Evolutionary conservation across 75 land plant genomes (phyloP), one percentile per base, ranked within the genome.

Genomic region (Azolla pinnata): DNA sequence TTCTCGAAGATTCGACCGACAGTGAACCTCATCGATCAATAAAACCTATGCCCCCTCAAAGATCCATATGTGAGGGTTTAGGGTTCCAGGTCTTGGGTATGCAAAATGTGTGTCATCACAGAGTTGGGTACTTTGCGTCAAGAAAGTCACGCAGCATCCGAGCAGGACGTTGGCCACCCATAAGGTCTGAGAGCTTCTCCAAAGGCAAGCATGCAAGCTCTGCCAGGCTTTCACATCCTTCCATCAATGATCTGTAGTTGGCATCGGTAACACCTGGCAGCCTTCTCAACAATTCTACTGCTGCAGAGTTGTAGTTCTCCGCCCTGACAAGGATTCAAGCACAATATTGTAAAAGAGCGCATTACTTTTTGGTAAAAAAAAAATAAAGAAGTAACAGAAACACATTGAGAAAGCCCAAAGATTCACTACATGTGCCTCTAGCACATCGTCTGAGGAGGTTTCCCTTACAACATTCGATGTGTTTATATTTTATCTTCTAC

Each of bases 211-310:
- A 75, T 9, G 96, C 83, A 29, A 95, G 81, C 60, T 95, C 99
- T 23, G 91, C 81, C 29, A 95, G 62, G 73, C 83, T 95, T 27
- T 78, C 82, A 48, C 97, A 95, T 17, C 83, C 92, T 67, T 90
- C 97, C 86, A 90, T 86, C 31, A 95, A 64, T 25, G 91, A 68
- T 55, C 92, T 75, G 64, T 95, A 95, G 67, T 95, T 95, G 4
- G 92, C 81, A 78, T 95, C 97, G 23, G 99, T 85, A 28, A 95
- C 97, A 5, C 99, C 99, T 21, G 99, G 99, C 32, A 95, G 82
- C 29, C 99, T 76, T 34, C 97, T 88, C 57, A 95, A 60, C 35
- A 95, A 72, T 68, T 95, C 99, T 23, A 95, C 82, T 9, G 99
- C 97, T 12, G 86, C 69, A 4, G 92, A 90, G 72, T 95, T 95